Evolutionary conservation across 2,329 filamentous ascomycete genomes (phyloP), one percentile per base, ranked within the genome.

Genomic region (Xylaria sp.): DNA sequence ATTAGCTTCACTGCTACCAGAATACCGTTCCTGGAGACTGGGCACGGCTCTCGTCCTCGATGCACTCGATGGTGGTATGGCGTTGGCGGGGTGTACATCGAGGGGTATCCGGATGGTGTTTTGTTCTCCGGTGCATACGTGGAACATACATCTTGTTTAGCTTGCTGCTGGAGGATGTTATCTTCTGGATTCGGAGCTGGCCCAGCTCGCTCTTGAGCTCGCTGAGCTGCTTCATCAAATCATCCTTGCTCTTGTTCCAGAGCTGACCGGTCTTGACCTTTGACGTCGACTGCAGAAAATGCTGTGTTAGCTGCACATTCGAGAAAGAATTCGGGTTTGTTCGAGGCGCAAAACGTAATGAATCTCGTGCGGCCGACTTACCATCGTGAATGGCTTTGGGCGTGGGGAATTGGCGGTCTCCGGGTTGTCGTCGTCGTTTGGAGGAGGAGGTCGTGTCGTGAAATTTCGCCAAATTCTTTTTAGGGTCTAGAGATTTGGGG

Each of bases 231-330:
- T 96, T 97, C 83, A 90, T 90, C 85, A 99, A 90, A 81, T 99
- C 97, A 82, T 97, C 94, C 92, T 98, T 98, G 92, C 90, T 94
- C 94, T 99, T 99, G 88, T 90, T 91, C 96, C 96, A 98, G 86
- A 99, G 94, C 87, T 93, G 90, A 87, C 90, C 90, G 85, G 95
- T 91, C 92, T 98, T 98, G 87, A 99, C 94, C 90, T 91, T 91
- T 80, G 82, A 80, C 79, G 84, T 82, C 82, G 85, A 87, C 85
- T 89, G 81, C 79, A 51, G 54, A 54, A 60, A 66, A 72, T 56
- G 37, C 61, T 39, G 63, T 54, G 69, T 76, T 74, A 76, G 75
- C 72, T 57, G 57, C 23, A 18, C 20, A 55, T 63, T 48, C 28
- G 56, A 58, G 44, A 25, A 57, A 58, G 44, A 25, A 57, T 60